Evolutionary conservation across 106 monocot genomes (phyloP).

Genomic region (Acanthochlamys bracteata): DNA sequence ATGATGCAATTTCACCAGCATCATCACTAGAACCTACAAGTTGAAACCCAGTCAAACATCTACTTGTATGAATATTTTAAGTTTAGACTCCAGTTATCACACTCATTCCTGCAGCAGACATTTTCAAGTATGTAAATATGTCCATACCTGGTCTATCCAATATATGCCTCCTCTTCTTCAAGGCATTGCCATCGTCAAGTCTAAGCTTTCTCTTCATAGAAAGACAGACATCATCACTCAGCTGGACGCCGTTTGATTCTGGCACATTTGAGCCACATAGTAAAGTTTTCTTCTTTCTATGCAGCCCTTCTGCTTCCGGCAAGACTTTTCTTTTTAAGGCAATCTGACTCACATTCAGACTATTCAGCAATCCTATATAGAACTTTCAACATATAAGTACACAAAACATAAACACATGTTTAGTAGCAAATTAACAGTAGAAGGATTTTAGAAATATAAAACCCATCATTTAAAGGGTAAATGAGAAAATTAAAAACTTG

Average conservation of each 20-base stretch:
- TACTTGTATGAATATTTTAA: no score
- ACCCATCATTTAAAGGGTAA: no score
- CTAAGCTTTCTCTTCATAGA: constrained; percentile 24
- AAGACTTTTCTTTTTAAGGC: constrained; percentile 16
- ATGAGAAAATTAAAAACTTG: no score
- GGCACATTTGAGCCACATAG: neutral
- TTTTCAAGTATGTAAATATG: neutral
- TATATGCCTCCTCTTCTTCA: constrained; percentile 20
- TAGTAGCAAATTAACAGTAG: no score
- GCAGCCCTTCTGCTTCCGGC: constrained; percentile 13
- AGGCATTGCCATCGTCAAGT: constrained; percentile 14
- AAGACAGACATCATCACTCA: constrained; percentile 12
- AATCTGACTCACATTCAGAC: neutral
- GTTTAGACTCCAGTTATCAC: neutral
- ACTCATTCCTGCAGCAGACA: neutral
- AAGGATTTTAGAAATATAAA: no score
- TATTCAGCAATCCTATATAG: no score
- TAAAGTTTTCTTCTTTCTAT: constrained; percentile 16
- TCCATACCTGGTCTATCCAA: neutral
- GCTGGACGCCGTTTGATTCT: neutral
- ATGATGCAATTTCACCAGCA: neutral
- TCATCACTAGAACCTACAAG: neutral
- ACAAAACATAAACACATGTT: no score
- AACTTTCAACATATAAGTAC: no score
- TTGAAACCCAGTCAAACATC: neutral